Conservation (phyloP, 768 basidiomycete species). For the Russula griseocarnosa region DNA sequence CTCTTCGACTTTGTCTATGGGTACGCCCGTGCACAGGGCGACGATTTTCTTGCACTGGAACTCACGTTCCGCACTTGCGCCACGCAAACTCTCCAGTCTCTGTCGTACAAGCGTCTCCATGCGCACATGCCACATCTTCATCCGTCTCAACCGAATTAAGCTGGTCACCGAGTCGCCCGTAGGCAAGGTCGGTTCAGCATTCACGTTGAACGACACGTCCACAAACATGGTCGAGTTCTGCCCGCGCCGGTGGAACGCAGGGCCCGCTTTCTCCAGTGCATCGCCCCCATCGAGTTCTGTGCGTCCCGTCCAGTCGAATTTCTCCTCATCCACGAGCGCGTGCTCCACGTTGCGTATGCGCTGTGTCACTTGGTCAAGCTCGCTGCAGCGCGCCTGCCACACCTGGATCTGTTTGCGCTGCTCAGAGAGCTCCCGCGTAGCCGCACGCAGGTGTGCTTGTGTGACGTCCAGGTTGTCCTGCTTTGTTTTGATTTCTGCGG, state of each 20-base stretch:
- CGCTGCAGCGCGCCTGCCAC: constrained; percentile 68
- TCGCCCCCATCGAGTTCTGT: constrained; percentile 43
- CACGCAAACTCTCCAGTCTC: constrained; percentile 66
- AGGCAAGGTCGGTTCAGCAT: constrained; percentile 72
- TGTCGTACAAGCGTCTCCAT: constrained; percentile 70
- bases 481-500: constrained; percentile 78
- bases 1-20: constrained; percentile 84
- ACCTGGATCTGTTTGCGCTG: constrained; percentile 79
- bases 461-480: constrained; percentile 85
- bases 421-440: constrained; percentile 86
- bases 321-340: constrained; percentile 72
- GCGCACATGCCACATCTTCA: constrained; percentile 80
- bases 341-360: constrained; percentile 80
- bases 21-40: constrained; percentile 80
- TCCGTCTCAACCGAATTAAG: constrained; percentile 66
- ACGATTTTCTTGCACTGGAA: constrained; percentile 91
- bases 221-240: constrained; percentile 63
- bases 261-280: constrained; percentile 42
- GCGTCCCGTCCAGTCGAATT: constrained; percentile 87
- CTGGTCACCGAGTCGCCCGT: constrained; percentile 51
- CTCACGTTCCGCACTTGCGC: constrained; percentile 82
- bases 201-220: constrained; percentile 58
- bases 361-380: constrained; percentile 78
- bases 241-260: constrained; percentile 71
- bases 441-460: constrained; percentile 80